Conservation (phyloP, 2,329 filamentous ascomycete genomes). For the Penicillium sp. region DNA sequence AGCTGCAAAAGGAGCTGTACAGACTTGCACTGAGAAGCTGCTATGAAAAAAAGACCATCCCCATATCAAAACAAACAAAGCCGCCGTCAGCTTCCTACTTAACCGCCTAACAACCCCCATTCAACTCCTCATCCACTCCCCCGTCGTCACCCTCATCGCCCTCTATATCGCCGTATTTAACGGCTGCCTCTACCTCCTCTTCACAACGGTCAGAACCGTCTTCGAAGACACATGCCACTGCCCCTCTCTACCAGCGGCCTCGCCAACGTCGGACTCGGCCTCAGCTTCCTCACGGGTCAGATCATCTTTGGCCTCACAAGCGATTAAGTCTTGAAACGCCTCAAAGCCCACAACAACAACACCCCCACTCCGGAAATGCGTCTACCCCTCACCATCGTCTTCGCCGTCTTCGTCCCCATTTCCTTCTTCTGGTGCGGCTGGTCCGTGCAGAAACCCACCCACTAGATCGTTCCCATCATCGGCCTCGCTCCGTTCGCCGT, state of each 20-base stretch:
- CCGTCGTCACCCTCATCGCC: conserved; percentile 16
- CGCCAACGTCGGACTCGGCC: conserved; percentile 51
- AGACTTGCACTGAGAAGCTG: conserved; percentile 21
- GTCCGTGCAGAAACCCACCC: conserved; percentile 53
- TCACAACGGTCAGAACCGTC: conserved; percentile 55
- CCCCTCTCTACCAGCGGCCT: conserved; percentile 46
- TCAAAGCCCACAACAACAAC: conserved; percentile 29
- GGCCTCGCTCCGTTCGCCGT: conserved; percentile 50
- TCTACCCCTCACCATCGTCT: conserved; percentile 57
- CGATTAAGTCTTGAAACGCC: conserved; percentile 24
- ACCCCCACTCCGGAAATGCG: conserved; percentile 48
- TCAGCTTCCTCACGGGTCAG: conserved; percentile 40
- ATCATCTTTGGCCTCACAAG: conserved; percentile 36
- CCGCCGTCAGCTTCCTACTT: background rate
- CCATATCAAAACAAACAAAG: background rate
- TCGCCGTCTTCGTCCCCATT: conserved; percentile 55
- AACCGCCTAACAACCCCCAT: conserved; percentile 8
- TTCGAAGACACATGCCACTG: conserved; percentile 53
- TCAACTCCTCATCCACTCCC: conserved; percentile 15
- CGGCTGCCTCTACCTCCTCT: conserved; percentile 53
- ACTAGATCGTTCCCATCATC: conserved; percentile 64
- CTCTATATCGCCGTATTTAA: conserved; percentile 17
- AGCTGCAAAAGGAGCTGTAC: conserved; percentile 16
- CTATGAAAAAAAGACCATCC: conserved; percentile 16
- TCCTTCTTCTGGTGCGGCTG: conserved; percentile 49